Percentiles rank a stretch among this genome's conserved stretches.
These are phyloP conservation scores for Boletellus sp. DNA, from an alignment of 768 basidiomycete species.

Conservation along the genomic window DNA sequence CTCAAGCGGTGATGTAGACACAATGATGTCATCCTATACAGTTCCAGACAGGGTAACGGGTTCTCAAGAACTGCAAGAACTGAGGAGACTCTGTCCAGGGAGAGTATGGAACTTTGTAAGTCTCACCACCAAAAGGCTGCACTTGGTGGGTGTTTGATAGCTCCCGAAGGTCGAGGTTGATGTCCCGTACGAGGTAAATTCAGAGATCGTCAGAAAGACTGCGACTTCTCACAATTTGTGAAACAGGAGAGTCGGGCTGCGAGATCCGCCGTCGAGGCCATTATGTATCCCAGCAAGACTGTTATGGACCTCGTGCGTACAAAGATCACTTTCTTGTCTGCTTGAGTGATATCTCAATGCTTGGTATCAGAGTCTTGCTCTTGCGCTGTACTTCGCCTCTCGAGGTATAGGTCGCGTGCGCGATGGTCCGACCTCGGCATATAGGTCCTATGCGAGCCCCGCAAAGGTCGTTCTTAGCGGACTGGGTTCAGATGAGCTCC, in stretches of 20 bases:
- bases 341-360: constrained; percentile 2
- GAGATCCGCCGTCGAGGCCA: constrained; percentile 51
- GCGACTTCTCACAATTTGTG: constrained; percentile 7
- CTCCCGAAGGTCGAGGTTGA: constrained; percentile 73
- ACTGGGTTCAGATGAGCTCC: constrained; percentile 90
- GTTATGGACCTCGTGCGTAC: constrained; percentile 85
- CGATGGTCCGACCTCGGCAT: constrained; percentile 29
- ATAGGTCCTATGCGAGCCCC: constrained; percentile 56
- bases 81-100: constrained; percentile 70
- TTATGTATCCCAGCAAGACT: constrained; percentile 77
- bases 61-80: constrained; percentile 70
- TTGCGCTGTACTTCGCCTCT: constrained; percentile 92
- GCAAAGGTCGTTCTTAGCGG: constrained; percentile 88
- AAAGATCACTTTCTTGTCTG: background rate
- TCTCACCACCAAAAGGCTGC: constrained; percentile 2
- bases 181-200: constrained; percentile 68
- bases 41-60: constrained; percentile 92
- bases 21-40: constrained; percentile 45
- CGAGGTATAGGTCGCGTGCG: constrained; percentile 66
- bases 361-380: constrained; percentile 70
- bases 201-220: background rate
- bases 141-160: background rate
- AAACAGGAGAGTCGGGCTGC: constrained; percentile 63
- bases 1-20: constrained; percentile 2
- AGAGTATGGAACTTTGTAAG: constrained; percentile 87